Conservation (phyloP, 192 early-diverging fungal species). For the Backusella tarrabulga region DNA sequence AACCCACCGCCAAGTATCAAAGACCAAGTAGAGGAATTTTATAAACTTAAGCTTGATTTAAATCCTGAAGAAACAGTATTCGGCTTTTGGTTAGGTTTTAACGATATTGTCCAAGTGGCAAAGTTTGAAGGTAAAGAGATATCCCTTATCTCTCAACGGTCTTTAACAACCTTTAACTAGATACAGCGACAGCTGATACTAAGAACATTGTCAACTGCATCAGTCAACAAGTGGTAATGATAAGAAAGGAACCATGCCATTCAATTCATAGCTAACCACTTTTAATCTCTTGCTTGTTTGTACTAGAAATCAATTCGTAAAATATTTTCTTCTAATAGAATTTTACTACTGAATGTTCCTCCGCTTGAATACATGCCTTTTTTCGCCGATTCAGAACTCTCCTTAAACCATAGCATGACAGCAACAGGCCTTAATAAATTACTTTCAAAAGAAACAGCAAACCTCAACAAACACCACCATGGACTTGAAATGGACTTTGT, state of each 20-base stretch:
- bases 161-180: background rate
- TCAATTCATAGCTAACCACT: background rate
- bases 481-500: constrained; percentile 19
- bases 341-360: constrained; percentile 23
- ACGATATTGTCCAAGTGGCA: constrained; percentile 18
- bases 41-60: constrained; percentile 24
- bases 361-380: constrained; percentile 29
- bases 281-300: background rate
- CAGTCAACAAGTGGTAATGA: constrained; percentile 31
- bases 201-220: constrained; percentile 19
- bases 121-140: background rate
- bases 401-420: constrained; percentile 6
- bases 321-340: constrained; percentile 21
- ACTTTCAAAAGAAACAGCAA: constrained; percentile 7
- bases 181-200: background rate
- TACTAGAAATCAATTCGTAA: constrained; percentile 14
- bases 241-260: background rate
- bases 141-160: background rate
- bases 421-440: constrained; percentile 1
- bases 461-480: constrained; percentile 15
- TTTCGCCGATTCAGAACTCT: background rate
- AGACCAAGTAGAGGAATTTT: constrained; percentile 35
- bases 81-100: constrained; percentile 33
- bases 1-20: constrained; percentile 14
- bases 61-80: constrained; percentile 33